Base-by-base conservation (phyloP, 441 rosid genomes). In the Gossypium davidsonii region DNA sequence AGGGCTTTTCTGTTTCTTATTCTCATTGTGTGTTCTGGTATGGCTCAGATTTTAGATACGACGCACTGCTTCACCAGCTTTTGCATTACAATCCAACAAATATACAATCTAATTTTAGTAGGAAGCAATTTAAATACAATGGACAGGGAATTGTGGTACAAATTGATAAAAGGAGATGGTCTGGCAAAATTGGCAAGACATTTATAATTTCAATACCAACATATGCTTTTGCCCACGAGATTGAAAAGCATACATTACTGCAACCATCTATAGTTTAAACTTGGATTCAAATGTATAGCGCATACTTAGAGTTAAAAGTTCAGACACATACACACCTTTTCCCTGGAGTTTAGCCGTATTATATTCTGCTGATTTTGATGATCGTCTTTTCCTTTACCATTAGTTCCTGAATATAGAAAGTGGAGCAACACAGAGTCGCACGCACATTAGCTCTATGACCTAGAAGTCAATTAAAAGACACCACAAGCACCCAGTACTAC, bases 371-470 rank as follows among this genome's bases (percentile, higher is more conserved):
- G 75, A 75, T 73, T 77, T 57, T 67, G 72, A 58, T 67, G 76
- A 51, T 76, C 81, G 49, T 73, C 85, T 67, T 61, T 80, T 63
- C 63, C 66, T 78, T 73, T 83, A 70, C 37, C 82, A 64, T 79
- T 71, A 15, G 82, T 76, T 77, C 89, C 97, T 89, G 85, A 80
- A 76, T 78, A 53, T 67, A 51, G 20, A 34, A 78, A 73, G 18
- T 17, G 70, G 66, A 46, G 31, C 73, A 44, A 72, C 73, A 69
- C 58, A 71, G 65, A 67, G 67, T 77, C 67, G 60, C 0, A 18
- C 65, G 75, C 64, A 66, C 0, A 18, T 70, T 51, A 65, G 67
- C 7, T 48, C 74, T 53, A 76, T 21, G 67, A 20, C 39, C 26
- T 71, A 75, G 10, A n/a, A 62, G 37, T 67, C 4, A 44, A 44